Percentiles rank a stretch among this genome's conserved stretches.
These are phyloP conservation scores for Dactylorhiza incarnata DNA, from an alignment of 106 monocot genomes.

Conservation along the genomic window DNA sequence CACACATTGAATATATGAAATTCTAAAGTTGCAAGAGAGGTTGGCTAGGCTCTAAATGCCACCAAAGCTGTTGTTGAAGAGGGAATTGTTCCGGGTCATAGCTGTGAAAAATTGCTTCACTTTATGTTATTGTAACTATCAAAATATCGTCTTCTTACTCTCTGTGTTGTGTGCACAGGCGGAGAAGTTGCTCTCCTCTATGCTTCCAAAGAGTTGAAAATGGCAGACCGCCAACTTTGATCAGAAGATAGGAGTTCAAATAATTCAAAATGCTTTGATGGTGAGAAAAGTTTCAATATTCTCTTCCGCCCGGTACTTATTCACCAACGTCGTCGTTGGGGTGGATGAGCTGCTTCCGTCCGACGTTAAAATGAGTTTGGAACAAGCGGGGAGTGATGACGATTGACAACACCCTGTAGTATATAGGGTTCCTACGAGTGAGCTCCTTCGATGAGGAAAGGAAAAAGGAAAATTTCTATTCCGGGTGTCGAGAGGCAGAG, in stretches of 20 bases:
- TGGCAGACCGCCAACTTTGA: slow-evolving; percentile 69
- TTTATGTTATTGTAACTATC: background rate
- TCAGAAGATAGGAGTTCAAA: slow-evolving; percentile 74
- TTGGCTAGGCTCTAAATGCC: slow-evolving; percentile 42
- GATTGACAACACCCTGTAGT: too few relatives aligned
- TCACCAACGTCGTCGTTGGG: too few relatives aligned
- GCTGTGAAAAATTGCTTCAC: background rate
- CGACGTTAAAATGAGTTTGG: too few relatives aligned
- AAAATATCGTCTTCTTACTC: too few relatives aligned
- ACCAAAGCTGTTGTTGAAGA: slow-evolving; percentile 77
- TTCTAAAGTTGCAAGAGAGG: too few relatives aligned
- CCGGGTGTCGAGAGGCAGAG: too few relatives aligned
- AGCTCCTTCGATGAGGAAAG: too few relatives aligned
- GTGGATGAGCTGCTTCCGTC: too few relatives aligned
- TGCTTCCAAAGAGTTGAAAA: slow-evolving; percentile 56
- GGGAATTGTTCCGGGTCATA: slow-evolving; percentile 67
- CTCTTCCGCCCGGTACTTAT: too few relatives aligned
- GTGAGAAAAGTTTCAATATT: slow-evolving; percentile 19
- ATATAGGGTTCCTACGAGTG: too few relatives aligned
- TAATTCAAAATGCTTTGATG: slow-evolving; percentile 68
- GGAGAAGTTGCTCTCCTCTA: slow-evolving; percentile 69
- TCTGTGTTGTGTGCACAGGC: slow-evolving; percentile 18
- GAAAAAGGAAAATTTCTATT: too few relatives aligned
- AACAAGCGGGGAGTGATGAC: too few relatives aligned
- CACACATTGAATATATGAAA: background rate